Conservation (phyloP, 805 yeast species). For the Metschnikowia similis region DNA sequence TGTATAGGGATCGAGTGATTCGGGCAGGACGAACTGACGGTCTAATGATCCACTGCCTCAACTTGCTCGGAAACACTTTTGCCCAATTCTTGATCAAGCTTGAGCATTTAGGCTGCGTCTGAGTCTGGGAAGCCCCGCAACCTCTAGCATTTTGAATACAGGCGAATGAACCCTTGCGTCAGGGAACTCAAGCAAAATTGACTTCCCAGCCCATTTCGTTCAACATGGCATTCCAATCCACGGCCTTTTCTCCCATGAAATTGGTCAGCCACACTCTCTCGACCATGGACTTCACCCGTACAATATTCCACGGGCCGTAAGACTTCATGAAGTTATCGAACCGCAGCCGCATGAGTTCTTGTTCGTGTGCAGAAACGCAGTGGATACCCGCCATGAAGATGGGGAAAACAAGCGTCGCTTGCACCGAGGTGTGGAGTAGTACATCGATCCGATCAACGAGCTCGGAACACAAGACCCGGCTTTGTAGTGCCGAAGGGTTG, state of each 20-base stretch:
- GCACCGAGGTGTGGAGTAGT: conserved; percentile 61
- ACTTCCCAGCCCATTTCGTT: conserved; percentile 71
- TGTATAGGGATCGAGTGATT: too few relatives aligned
- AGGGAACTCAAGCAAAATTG: conserved; percentile 55
- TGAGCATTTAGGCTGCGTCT: too few relatives aligned
- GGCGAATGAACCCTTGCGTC: background rate
- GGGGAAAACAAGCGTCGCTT: conserved; percentile 72
- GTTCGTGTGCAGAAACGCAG: conserved; percentile 49
- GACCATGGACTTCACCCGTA: conserved; percentile 41
- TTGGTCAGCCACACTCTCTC: conserved; percentile 47
- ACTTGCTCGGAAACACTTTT: too few relatives aligned
- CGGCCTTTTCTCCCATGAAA: conserved; percentile 51
- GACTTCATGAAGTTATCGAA: conserved; percentile 54
- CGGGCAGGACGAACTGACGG: too few relatives aligned
- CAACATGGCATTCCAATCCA: conserved; percentile 71
- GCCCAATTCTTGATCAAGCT: too few relatives aligned
- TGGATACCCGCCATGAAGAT: conserved; percentile 74
- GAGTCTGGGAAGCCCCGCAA: too few relatives aligned
- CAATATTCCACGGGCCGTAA: conserved; percentile 65
- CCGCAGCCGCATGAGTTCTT: conserved; percentile 47
- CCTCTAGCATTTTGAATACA: too few relatives aligned
- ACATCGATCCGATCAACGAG: conserved; percentile 55
- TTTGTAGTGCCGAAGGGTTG: conserved; percentile 60
- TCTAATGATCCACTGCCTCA: too few relatives aligned
- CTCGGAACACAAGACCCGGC: conserved; percentile 54